Evolutionary conservation across 208 protist genomes (phyloP).

Genomic region (Porcisia deanei): DNA sequence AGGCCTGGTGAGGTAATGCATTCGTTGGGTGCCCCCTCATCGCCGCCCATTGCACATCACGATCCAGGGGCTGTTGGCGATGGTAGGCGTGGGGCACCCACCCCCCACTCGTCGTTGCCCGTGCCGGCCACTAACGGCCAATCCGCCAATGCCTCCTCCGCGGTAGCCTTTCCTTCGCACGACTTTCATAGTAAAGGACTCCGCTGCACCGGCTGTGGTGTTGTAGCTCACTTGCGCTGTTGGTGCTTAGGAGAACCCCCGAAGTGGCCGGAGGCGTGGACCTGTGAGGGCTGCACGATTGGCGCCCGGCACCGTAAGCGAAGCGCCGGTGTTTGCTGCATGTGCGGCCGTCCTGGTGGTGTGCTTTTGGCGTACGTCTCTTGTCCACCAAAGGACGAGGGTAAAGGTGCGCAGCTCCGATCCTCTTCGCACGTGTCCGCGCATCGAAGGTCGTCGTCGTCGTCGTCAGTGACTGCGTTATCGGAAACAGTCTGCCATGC

Average conservation of each 20-base stretch:
- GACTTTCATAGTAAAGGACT: slow-evolving; percentile 30
- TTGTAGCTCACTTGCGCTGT: slow-evolving; percentile 58
- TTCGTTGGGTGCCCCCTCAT: neutral
- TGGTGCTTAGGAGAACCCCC: slow-evolving; percentile 57
- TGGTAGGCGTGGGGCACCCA: neutral
- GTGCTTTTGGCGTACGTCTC: slow-evolving; percentile 58
- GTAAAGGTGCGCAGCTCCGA: neutral
- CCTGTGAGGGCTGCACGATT: slow-evolving; percentile 59
- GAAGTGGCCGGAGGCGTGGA: slow-evolving; percentile 42
- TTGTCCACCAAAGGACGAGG: slow-evolving; percentile 14
- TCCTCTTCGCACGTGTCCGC: neutral
- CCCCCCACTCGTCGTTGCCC: neutral
- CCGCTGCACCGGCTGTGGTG: slow-evolving; percentile 52
- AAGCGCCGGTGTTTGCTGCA: slow-evolving; percentile 36
- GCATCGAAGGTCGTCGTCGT: neutral
- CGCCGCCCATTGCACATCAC: neutral
- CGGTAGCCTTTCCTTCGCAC: neutral
- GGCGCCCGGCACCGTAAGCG: slow-evolving; percentile 29
- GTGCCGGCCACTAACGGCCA: neutral
- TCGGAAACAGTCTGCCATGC: slow-evolving; percentile 59
- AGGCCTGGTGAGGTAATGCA: neutral
- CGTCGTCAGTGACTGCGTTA: slow-evolving; percentile 7
- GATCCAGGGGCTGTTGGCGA: neutral
- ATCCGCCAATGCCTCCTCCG: neutral
- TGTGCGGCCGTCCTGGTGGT: slow-evolving; percentile 62